Evolutionary conservation across 805 yeast species (phyloP).

Genomic region (Candida michaelii): DNA sequence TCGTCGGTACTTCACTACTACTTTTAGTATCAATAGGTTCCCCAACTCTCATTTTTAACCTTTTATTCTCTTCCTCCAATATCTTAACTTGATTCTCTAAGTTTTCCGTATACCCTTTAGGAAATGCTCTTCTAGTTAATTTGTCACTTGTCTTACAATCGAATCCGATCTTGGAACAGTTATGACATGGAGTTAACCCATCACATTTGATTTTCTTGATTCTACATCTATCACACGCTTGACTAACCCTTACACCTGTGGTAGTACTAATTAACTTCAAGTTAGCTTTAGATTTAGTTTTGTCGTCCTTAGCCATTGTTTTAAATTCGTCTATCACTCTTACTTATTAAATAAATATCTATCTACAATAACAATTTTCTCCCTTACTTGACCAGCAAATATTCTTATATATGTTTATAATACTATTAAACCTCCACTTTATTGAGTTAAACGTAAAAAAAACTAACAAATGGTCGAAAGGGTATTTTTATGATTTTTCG

Average conservation of each 20-base stretch:
- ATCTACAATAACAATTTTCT: no score
- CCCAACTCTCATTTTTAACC: slow-evolving; percentile 31
- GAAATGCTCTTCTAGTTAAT: slow-evolving; percentile 72
- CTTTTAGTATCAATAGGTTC: slow-evolving; percentile 3
- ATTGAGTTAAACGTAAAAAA: neutral
- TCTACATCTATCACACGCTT: slow-evolving; percentile 81
- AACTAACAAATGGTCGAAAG: slow-evolving; percentile 8
- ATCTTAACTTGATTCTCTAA: slow-evolving; percentile 61
- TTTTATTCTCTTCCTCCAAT: slow-evolving; percentile 56
- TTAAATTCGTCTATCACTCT: no score
- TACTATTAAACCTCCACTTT: neutral
- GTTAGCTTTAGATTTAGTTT: slow-evolving; percentile 20
- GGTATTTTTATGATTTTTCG: slow-evolving; percentile 2
- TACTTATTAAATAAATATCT: no score
- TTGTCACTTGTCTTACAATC: slow-evolving; percentile 73
- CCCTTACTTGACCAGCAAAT: neutral
- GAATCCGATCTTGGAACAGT: slow-evolving; percentile 63
- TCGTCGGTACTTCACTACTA: neutral
- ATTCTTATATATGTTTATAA: neutral
- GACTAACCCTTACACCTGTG: slow-evolving; percentile 56
- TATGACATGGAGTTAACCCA: slow-evolving; percentile 69
- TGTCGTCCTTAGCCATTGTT: slow-evolving; percentile 6
- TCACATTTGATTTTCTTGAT: slow-evolving; percentile 76
- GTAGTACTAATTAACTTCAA: slow-evolving; percentile 39
- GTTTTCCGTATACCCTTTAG: slow-evolving; percentile 78